Evolutionary conservation across 208 protist genomes (phyloP), one percentile per base, ranked within the genome.

Genomic region (Crithidia thermophila): DNA sequence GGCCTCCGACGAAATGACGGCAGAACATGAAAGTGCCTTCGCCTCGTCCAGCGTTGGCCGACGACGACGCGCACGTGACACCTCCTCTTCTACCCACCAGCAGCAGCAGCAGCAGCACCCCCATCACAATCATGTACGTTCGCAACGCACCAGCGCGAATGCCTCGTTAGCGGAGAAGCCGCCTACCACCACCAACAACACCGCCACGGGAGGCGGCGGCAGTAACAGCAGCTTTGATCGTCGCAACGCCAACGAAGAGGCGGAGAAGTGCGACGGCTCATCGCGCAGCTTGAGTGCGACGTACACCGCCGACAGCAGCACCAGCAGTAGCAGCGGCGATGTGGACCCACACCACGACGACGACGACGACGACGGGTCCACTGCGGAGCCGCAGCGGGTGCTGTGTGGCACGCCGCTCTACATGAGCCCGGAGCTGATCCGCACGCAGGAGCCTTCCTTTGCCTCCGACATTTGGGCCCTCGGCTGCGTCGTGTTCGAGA

Each of bases 401-500:
- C 72, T 95, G 25, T 87, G 69, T 56, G 90, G 90, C 30, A 96
- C 85, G 4, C 83, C 88, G 13, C 78, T 91, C 46, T 96, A 91
- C 75, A 96, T 96, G 90, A 91, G 82, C 61, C 90, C 88, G 5
- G 85, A 94, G 71, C 59, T 94, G 2, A 87, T 94, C 47, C 72
- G 73, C 34, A 87, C 68, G 13, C 72, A 85, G 46, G 69, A 73
- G 28, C 79, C 87, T 23, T 84, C 87, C 18, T 78, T 77, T 43
- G 89, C 87, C 16, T 90, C 85, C 4, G 93, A 97, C 62, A 85
- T 97, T 20, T 97, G 93, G 91, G 84, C 84, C 1, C 53, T 97
- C 20, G 91, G 93, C 7, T 94, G 88, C 67, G 88, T 94, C 34
- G 86, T 97, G 34, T 91, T 79, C 46, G 93, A 97, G 70, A 96